Percentiles rank a stretch among this genome's conserved stretches.
Conservation (phyloP, 2,329 filamentous ascomycete species). For the Anisogramma anomala region DNA sequence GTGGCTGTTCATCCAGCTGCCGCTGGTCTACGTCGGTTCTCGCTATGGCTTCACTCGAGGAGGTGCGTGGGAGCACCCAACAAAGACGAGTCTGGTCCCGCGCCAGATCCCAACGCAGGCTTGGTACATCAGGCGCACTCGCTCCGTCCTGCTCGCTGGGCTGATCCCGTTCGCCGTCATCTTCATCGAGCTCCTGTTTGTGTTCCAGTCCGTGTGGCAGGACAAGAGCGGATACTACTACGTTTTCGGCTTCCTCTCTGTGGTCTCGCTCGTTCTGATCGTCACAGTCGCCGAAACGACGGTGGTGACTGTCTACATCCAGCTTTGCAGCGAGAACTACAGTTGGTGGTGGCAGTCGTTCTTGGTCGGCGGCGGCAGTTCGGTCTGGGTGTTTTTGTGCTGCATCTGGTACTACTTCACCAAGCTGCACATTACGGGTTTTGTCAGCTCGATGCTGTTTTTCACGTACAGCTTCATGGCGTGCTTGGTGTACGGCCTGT, state of each 20-base stretch:
- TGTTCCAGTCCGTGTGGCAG: conserved; percentile 80
- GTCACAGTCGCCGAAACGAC: conserved; percentile 74
- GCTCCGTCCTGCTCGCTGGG: conserved; percentile 59
- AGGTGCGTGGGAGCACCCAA: conserved; percentile 67
- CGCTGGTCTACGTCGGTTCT: conserved; percentile 69
- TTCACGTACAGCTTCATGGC: conserved; percentile 77
- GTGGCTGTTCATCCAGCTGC: conserved; percentile 78
- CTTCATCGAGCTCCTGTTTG: conserved; percentile 77
- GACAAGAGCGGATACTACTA: conserved; percentile 91
- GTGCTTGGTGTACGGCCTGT: conserved; percentile 67
- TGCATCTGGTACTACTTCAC: conserved; percentile 74
- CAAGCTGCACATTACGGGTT: conserved; percentile 69
- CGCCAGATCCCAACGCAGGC: conserved; percentile 63
- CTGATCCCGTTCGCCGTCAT: conserved; percentile 77
- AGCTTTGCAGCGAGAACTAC: conserved; percentile 76
- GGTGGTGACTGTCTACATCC: conserved; percentile 70
- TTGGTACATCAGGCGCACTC: conserved; percentile 59
- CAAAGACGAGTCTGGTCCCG: conserved; percentile 59
- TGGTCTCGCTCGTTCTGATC: conserved; percentile 60
- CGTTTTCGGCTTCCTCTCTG: conserved; percentile 73
- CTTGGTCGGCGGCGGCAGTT: conserved; percentile 62
- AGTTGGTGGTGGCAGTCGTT: conserved; percentile 93
- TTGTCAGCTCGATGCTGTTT: conserved; percentile 69
- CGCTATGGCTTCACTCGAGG: conserved; percentile 63
- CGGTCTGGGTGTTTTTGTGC: conserved; percentile 73